phyloP scores from a whole-genome alignment of 768 basidiomycete genomes.

The Rhizopogon vesiculosus region DNA sequence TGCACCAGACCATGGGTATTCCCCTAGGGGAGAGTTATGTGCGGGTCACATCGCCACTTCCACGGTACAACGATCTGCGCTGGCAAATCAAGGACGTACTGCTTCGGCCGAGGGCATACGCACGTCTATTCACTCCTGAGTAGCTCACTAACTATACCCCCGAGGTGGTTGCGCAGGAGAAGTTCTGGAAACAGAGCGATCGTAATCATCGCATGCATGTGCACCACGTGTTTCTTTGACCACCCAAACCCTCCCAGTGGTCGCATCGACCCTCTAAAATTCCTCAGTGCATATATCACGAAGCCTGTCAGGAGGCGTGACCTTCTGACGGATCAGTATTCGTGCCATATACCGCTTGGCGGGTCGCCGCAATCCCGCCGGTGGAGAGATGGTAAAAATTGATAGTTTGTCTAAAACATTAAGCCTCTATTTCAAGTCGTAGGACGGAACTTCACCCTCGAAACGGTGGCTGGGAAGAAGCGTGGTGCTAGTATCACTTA shows the following conservation, averaged over 20 bases:
- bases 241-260: slow-evolving; percentile 12
- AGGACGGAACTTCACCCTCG: too few species aligned
- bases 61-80: slow-evolving; percentile 85
- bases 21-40: slow-evolving; percentile 73
- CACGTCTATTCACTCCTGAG: slow-evolving; percentile 39
- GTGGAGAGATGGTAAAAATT: too few species aligned
- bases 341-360: slow-evolving; percentile 24
- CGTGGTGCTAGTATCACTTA: too few species aligned
- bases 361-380: slow-evolving; percentile 9
- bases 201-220: slow-evolving; percentile 37
- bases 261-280: slow-evolving; percentile 22
- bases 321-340: slow-evolving; percentile 3
- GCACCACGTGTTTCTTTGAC: slow-evolving; percentile 33
- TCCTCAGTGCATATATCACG: slow-evolving; percentile 21
- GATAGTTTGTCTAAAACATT: too few species aligned
- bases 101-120: slow-evolving; percentile 30
- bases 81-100: slow-evolving; percentile 91
- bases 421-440: too few species aligned
- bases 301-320: slow-evolving; percentile 9
- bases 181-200: slow-evolving; percentile 23
- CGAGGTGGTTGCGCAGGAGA: slow-evolving; percentile 34
- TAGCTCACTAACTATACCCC: slow-evolving; percentile 41
- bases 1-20: slow-evolving; percentile 70
- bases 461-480: too few species aligned
- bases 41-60: slow-evolving; percentile 81